Percentiles rank a stretch among this genome's conserved stretches.
These are phyloP conservation scores for Chaetothyriales sp. DNA, from an alignment of 2,329 filamentous ascomycete species.

Conservation along the genomic window DNA sequence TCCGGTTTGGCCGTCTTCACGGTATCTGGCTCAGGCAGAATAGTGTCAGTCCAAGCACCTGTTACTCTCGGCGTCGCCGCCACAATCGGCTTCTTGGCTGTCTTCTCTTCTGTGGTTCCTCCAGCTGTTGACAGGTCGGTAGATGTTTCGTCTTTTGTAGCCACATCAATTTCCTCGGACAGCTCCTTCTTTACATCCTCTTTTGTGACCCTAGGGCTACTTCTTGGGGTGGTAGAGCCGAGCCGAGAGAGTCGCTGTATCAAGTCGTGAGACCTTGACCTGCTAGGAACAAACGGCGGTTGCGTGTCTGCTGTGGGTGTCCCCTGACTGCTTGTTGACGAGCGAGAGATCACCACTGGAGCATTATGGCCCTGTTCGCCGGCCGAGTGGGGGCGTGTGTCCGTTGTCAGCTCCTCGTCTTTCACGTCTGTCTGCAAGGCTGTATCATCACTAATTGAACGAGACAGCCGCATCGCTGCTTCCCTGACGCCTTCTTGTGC, in stretches of 20 bases:
- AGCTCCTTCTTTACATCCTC: not conserved
- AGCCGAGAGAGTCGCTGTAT: slow-evolving; percentile 27
- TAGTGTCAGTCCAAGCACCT: slow-evolving; percentile 34
- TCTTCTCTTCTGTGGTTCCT: not conserved
- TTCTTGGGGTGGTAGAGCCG: slow-evolving; percentile 12
- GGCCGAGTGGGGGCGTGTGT: not conserved
- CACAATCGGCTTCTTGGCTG: slow-evolving; percentile 1
- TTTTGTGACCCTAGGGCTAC: not conserved
- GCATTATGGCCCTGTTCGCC: slow-evolving; percentile 25
- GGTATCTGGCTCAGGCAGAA: slow-evolving; percentile 23
- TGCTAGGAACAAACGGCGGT: slow-evolving; percentile 14
- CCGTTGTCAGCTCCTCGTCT: slow-evolving; percentile 3
- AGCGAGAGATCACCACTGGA: slow-evolving; percentile 25
- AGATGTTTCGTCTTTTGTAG: not conserved
- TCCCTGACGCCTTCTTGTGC: slow-evolving; percentile 14
- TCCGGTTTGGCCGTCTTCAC: slow-evolving; percentile 10
- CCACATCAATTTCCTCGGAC: slow-evolving; percentile 13
- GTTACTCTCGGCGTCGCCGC: slow-evolving; percentile 27
- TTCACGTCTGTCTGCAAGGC: not conserved
- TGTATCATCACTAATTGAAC: slow-evolving; percentile 4
- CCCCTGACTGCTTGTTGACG: slow-evolving; percentile 7
- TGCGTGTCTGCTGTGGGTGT: slow-evolving; percentile 11
- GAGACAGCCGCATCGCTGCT: slow-evolving; percentile 10
- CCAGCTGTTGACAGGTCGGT: not conserved
- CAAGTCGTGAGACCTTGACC: slow-evolving; percentile 28